phyloP scores from a whole-genome alignment of 768 basidiomycete genomes.

The Strobilomyces echinocephalus region DNA sequence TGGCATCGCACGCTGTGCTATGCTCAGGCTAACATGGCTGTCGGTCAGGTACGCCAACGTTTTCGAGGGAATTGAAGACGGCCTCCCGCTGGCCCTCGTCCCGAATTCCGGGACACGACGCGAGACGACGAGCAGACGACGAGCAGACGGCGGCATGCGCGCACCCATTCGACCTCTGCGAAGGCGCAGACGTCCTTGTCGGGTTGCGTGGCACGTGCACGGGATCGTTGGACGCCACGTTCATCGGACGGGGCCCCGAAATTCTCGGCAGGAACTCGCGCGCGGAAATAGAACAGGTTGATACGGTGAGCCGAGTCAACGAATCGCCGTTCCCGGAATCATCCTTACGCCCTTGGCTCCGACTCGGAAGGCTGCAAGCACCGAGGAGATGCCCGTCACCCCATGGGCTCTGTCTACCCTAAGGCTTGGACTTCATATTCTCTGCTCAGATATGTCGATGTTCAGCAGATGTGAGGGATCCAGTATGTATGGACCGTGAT shows the following conservation, averaged over 20 bases:
- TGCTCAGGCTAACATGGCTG: no score
- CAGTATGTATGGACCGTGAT: no score
- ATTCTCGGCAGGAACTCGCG: not conserved
- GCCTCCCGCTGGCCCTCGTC: not conserved
- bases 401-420: no score
- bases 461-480: no score
- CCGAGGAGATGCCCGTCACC: not conserved
- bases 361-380: not conserved
- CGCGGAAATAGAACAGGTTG: not conserved
- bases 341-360: not conserved
- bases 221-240: not conserved
- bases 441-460: no score
- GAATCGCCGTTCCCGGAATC: not conserved
- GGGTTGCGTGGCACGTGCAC: not conserved
- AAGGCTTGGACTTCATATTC: no score
- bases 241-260: not conserved
- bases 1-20: not conserved
- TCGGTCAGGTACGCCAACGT: slow-evolving; percentile 8
- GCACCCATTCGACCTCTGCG: no score
- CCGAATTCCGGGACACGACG: not conserved
- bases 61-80: not conserved
- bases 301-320: not conserved
- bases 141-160: no score
- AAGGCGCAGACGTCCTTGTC: no score
- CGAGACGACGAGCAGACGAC: no score